Percentiles rank a stretch among this genome's conserved stretches.
phyloP scores from a whole-genome alignment of 23 red algal species.

The Gracilariopsis chorda region DNA sequence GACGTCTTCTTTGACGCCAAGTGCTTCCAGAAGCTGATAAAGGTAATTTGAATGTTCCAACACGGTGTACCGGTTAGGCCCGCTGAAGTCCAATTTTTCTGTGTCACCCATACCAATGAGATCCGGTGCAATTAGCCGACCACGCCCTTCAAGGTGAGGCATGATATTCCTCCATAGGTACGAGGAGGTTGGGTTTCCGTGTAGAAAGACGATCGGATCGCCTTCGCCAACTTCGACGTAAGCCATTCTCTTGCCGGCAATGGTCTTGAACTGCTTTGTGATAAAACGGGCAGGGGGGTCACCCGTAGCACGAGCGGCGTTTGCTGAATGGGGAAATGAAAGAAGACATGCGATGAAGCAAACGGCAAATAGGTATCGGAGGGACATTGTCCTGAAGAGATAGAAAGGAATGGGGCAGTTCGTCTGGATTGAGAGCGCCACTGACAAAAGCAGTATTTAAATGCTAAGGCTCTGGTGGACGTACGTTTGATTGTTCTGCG shows the following conservation, averaged over 20 bases:
- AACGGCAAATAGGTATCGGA: neutral
- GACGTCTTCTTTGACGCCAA: conserved; percentile 13
- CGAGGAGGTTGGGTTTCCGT: conserved; percentile 55
- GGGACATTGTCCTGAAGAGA: too few relatives aligned
- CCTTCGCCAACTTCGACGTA: conserved; percentile 42
- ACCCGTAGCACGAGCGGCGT: neutral
- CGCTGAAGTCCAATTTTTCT: conserved; percentile 15
- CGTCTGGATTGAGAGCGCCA: too few relatives aligned
- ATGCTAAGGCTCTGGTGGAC: too few relatives aligned
- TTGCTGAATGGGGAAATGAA: neutral
- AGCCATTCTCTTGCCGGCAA: conserved; percentile 14
- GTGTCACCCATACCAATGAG: conserved; percentile 57
- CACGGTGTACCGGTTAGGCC: neutral
- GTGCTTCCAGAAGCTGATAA: conserved; percentile 4
- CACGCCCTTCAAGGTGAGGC: conserved; percentile 25
- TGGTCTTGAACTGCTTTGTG: conserved; percentile 27
- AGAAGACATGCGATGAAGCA: neutral
- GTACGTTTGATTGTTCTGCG: too few relatives aligned
- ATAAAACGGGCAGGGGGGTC: conserved; percentile 18
- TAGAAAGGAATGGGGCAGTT: too few relatives aligned
- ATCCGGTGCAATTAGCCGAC: conserved; percentile 47
- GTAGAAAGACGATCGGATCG: conserved; percentile 55
- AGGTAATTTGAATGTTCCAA: conserved; percentile 29
- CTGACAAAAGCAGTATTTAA: too few relatives aligned
- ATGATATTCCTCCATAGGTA: conserved; percentile 50